Evolutionary conservation across 1,284 basidiomycete genomes (phyloP).

Genomic region (Somion occarium): DNA sequence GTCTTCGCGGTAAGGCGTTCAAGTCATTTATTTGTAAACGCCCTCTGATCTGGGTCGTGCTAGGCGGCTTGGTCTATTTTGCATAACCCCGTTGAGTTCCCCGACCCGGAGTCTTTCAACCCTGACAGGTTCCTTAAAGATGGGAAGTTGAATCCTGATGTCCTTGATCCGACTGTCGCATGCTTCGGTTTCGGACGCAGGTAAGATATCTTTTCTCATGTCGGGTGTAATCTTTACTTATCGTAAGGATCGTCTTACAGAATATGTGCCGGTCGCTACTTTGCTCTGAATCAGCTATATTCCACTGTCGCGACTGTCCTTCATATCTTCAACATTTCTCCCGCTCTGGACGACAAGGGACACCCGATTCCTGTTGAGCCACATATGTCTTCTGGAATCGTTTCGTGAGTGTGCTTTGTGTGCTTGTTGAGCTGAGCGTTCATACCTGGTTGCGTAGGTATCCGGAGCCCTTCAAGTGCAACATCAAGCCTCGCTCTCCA

Average conservation of each 20-base stretch:
- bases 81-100: conserved; percentile 13
- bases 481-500: conserved; percentile 7
- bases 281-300: conserved; percentile 13
- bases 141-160: conserved; percentile 11
- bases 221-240: not conserved
- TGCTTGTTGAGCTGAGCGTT: conserved; percentile 1
- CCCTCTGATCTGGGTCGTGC: too few species aligned
- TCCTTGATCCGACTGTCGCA: conserved; percentile 11
- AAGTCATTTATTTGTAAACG: too few species aligned
- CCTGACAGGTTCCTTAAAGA: conserved; percentile 20
- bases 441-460: conserved; percentile 5
- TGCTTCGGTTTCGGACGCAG: conserved; percentile 20
- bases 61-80: conserved; percentile 8
- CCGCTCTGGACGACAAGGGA: conserved; percentile 11
- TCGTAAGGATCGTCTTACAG: conserved; percentile 5
- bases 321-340: conserved; percentile 12
- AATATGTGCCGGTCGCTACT: conserved; percentile 20
- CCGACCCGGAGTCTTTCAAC: conserved; percentile 14
- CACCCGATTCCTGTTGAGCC: conserved; percentile 6
- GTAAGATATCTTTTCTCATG: conserved; percentile 6
- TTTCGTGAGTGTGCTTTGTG: conserved; percentile 7
- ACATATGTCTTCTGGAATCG: conserved; percentile 8
- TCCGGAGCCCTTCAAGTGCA: conserved; percentile 7
- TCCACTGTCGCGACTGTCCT: conserved; percentile 11
- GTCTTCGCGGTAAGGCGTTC: conserved; percentile 10